Base-by-base conservation (phyloP, 345 rosid species). In the Citrus hindsii region DNA sequence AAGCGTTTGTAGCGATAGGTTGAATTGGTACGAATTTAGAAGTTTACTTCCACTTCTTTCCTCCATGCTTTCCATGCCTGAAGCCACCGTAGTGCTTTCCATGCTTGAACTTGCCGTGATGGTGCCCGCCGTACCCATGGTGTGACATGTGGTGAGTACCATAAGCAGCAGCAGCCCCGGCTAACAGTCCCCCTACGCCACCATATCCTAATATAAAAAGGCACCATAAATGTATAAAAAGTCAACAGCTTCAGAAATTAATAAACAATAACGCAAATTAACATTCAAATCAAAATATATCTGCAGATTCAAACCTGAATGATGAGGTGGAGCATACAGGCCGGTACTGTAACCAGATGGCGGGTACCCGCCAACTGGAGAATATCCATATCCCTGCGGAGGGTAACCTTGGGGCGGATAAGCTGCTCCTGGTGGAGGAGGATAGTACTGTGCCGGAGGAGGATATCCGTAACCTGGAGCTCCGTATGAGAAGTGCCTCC, bases 21-120 rank as follows among this genome's bases (percentile, higher is more conserved):
- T 53, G 21, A 18, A 5, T 53, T 53, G 58, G 7, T 18, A 1
- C 3, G 6, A 53, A 53, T 81, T 88, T 75, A 18, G 6, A 18
- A 53, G 82, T 89, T 75, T 75, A 94, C 95, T 94, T 92, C 98
- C 97, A 94, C 87, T 92, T 90, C 95, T 83, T 93, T 59, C 93
- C 93, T 70, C 96, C 93, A 35, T 83, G 88, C 83, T 84, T 86
- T 46, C 96, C 93, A 5, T 86, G 91, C 64, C 74, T 38, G 70
- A 66, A 66, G 12, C 37, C 37, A 2, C 69, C 77, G 59, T 46
- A 46, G 51, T 14, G 7, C 40, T 81, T 84, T 14, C 86, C 86
- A 62, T 66, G 88, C 89, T 90, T 90, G 82, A 85, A 87, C 77
- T 90, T 88, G 4, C 88, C 88, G 1, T 84, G 87, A 5, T 92